Conservation (phyloP, 306 rosid genomes). For the Alnus rubra region DNA sequence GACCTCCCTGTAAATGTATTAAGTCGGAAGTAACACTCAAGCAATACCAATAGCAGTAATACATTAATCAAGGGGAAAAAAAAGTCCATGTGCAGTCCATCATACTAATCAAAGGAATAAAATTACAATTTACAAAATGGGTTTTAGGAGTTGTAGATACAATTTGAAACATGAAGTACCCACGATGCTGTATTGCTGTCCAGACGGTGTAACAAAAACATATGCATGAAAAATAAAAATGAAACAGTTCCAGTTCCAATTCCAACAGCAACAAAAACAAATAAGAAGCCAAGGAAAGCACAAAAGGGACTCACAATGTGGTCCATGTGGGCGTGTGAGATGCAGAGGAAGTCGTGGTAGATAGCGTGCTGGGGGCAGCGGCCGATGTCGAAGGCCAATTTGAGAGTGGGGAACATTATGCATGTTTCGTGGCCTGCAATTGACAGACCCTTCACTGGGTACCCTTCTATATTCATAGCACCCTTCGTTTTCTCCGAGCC, state of each 20-base stretch:
- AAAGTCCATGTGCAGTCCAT: neutral
- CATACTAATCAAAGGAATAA: constrained; percentile 6
- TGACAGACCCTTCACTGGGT: constrained; percentile 77
- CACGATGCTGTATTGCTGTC: neutral
- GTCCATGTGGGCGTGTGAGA: constrained; percentile 97
- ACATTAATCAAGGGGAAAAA: neutral
- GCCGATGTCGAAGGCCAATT: constrained; percentile 82
- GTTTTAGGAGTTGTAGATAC: too few species aligned
- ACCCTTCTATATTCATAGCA: constrained; percentile 65
- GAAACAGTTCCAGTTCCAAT: neutral
- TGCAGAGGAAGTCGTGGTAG: constrained; percentile 68
- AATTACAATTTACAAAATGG: neutral
- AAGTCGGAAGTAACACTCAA: neutral
- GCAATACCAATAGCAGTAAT: constrained; percentile 1
- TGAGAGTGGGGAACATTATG: constrained; percentile 69
- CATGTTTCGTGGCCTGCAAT: constrained; percentile 98
- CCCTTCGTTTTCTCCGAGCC: constrained; percentile 41
- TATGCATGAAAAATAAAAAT: neutral
- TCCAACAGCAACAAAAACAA: neutral
- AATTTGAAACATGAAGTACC: too few species aligned
- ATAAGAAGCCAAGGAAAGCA: neutral
- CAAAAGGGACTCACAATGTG: constrained; percentile 67
- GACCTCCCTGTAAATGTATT: constrained; percentile 70
- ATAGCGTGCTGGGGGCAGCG: constrained; percentile 93
- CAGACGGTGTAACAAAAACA: neutral